These are phyloP conservation scores for Ettlia oleoabundans DNA, from an alignment of 139 green algal genomes.

Conservation along the genomic window DNA sequence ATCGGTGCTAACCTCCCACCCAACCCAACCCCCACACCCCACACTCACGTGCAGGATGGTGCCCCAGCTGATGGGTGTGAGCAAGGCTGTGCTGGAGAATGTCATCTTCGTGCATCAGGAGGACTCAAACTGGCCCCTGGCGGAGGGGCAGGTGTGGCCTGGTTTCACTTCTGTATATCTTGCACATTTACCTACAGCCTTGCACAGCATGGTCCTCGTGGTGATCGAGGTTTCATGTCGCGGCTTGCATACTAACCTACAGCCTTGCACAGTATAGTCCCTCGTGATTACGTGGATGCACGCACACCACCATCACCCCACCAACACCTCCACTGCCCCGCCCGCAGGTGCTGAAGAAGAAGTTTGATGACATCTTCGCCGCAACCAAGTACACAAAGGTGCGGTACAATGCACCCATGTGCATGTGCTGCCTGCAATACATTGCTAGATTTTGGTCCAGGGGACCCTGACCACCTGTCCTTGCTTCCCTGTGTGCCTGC, in stretches of 20 bases:
- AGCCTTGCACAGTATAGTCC: too few species aligned
- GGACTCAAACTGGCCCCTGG: conserved; percentile 97
- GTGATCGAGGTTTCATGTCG: too few species aligned
- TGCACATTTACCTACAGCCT: too few species aligned
- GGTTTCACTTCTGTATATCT: too few species aligned
- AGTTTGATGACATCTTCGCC: conserved; percentile 98
- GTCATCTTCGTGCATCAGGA: conserved; percentile 99
- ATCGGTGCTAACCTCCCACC: neutral
- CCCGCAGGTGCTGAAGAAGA: conserved; percentile 85
- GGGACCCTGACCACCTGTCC: neutral
- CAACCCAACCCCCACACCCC: neutral
- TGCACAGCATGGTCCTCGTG: too few species aligned
- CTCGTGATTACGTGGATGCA: neutral
- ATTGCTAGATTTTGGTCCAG: neutral
- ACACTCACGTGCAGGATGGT: conserved; percentile 61
- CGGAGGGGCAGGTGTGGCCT: conserved; percentile 74
- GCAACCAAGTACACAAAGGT: conserved; percentile 96
- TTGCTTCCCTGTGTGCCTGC: neutral
- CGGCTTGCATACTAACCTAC: too few species aligned
- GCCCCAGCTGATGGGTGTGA: conserved; percentile 94
- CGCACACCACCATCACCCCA: neutral
- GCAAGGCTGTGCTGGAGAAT: conserved; percentile 93
- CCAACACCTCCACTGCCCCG: neutral
- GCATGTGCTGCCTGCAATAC: too few species aligned
- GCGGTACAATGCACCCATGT: too few species aligned